Base-by-base conservation (phyloP, 2,329 filamentous ascomycete species). In the Fusarium mangiferae region DNA sequence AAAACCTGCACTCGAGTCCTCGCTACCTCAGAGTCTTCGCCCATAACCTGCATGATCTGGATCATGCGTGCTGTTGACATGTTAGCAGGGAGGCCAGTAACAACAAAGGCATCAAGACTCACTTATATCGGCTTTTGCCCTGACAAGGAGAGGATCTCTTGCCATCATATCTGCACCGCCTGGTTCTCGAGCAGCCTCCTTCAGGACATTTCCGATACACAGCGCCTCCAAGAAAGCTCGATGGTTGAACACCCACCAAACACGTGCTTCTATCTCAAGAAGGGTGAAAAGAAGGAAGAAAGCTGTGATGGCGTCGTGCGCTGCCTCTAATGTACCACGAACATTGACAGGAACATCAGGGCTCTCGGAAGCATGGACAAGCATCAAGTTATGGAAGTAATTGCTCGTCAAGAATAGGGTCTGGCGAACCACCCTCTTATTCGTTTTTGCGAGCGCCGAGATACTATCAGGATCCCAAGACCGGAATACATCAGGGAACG, bases 181-280 rank as follows among this genome's bases (percentile, higher is more conserved):
- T 15, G 84, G 82, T 69, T 88, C 85, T 44, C 83, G 84, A 7
- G 81, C 78, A 26, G 85, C 84, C 78, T 91, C 88, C 45, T 86
- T 83, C 65, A 92, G 80, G 30, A 91, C 86, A 70, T 87, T 88
- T 28, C 89, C 89, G 54, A 93, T 93, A 82, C 90, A 93, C 78
- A 91, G 80, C 38, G 92, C 92, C 84, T 95, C 93, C 59, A 95
- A 86, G 78, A 95, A 95, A 1, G 93, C 93, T 3, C 93, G 86
- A 79, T 95, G 93, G 80, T 94, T 93, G 75, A 95, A 94, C 2
- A 94, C 92, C 93, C 93, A 96, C 93, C 93, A 95, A 2, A 95
- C 93, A 20, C 91, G 88, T 3, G 92, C 92, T 83, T 96, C 93
- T 22, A 85, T 85, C 74, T 92, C 90, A 70, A 95, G 90, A 18